Conservation (phyloP, 345 rosid species). For the Arabidopsis arenosa region DNA sequence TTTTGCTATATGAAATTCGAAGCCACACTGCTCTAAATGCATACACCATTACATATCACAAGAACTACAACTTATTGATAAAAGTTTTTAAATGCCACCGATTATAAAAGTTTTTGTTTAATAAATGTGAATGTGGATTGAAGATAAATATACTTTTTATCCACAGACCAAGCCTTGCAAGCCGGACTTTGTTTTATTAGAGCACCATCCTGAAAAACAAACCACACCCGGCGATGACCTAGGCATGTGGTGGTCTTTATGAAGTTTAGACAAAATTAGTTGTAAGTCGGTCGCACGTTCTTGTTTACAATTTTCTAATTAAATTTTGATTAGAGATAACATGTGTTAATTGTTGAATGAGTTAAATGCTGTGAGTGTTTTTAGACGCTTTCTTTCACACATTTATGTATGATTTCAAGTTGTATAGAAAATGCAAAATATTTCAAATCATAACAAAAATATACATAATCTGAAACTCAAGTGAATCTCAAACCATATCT, state of each 20-base stretch:
- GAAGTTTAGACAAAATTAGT: constrained; percentile 10
- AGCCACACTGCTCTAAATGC: constrained; percentile 20
- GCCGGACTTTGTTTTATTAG: background rate
- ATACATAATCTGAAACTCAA: background rate
- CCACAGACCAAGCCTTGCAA: constrained; percentile 22
- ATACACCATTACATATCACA: constrained; percentile 9
- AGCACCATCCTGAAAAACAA: background rate
- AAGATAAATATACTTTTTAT: background rate
- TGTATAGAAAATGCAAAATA: background rate
- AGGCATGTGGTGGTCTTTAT: constrained; percentile 29
- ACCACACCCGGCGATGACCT: constrained; percentile 5
- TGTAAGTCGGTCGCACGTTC: constrained; percentile 43
- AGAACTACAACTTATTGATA: background rate
- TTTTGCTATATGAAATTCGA: constrained; percentile 10
- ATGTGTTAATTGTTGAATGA: constrained; percentile 24
- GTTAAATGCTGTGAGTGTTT: constrained; percentile 1
- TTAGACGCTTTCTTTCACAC: background rate
- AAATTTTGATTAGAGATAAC: background rate
- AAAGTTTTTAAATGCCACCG: background rate
- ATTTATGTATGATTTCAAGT: background rate
- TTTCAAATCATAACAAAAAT: background rate
- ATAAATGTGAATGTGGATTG: constrained; percentile 4
- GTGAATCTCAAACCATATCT: background rate
- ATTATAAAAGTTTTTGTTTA: background rate
- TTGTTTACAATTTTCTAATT: background rate